Percentiles rank a stretch among this genome's conserved stretches.
Conservation (phyloP, 768 basidiomycete genomes). For the Hypsizygus marmoreus region DNA sequence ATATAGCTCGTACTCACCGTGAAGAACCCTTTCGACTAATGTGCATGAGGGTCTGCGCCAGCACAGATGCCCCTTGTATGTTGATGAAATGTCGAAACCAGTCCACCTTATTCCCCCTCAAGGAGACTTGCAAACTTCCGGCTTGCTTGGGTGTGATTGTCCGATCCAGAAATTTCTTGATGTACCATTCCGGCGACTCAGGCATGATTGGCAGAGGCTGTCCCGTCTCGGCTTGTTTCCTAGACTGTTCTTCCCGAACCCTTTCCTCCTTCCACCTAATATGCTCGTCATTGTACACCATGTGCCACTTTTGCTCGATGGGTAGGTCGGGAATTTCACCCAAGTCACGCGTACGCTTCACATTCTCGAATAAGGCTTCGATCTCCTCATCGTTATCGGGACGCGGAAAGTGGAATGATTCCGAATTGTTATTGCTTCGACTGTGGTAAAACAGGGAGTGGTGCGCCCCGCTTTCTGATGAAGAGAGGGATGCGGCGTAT, state of each 20-base stretch:
- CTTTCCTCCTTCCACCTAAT: slow-evolving; percentile 77
- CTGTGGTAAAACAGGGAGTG: slow-evolving; percentile 53
- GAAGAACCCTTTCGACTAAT: slow-evolving; percentile 69
- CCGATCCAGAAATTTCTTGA: slow-evolving; percentile 86
- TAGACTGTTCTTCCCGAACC: slow-evolving; percentile 61
- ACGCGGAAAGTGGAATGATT: slow-evolving; percentile 73
- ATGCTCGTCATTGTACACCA: slow-evolving; percentile 84
- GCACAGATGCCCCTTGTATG: slow-evolving; percentile 81
- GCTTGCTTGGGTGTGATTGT: slow-evolving; percentile 84
- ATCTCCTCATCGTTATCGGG: slow-evolving; percentile 80
- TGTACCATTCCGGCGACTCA: slow-evolving; percentile 90
- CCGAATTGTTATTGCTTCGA: slow-evolving; percentile 52
- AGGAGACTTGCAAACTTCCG: slow-evolving; percentile 68
- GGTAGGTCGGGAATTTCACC: slow-evolving; percentile 58
- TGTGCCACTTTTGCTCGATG: slow-evolving; percentile 89
- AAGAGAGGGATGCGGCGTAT: slow-evolving; percentile 58
- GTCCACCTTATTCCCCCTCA: slow-evolving; percentile 80
- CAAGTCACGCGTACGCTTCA: slow-evolving; percentile 71
- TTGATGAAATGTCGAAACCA: slow-evolving; percentile 81
- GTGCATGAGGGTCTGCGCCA: slow-evolving; percentile 76
- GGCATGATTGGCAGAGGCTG: slow-evolving; percentile 54
- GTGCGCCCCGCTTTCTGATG: slow-evolving; percentile 44
- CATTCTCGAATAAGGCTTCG: slow-evolving; percentile 76
- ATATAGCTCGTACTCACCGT: slow-evolving; percentile 44
- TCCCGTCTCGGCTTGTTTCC: slow-evolving; percentile 60